These are phyloP conservation scores for Aphanomyces euteiches DNA, from an alignment of 352 stramenopile species.

Conservation along the genomic window DNA sequence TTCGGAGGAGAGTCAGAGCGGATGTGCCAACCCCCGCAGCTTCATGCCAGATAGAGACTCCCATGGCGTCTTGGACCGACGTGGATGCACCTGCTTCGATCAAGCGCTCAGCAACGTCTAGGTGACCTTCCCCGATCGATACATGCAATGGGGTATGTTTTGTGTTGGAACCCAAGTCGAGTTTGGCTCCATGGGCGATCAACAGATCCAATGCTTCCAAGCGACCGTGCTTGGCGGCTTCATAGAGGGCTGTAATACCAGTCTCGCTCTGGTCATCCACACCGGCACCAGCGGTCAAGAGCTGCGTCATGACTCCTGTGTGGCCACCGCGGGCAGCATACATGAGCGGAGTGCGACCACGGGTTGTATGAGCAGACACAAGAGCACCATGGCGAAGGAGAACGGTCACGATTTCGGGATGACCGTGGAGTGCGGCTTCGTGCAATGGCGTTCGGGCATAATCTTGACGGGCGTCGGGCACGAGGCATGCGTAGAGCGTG, in stretches of 20 bases:
- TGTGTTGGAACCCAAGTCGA: slow-evolving; percentile 65
- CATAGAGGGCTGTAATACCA: slow-evolving; percentile 67
- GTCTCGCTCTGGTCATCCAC: slow-evolving; percentile 79
- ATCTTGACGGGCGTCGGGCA: slow-evolving; percentile 48
- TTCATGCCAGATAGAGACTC: slow-evolving; percentile 77
- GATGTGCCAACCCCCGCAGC: slow-evolving; percentile 57
- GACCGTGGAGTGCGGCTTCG: slow-evolving; percentile 63
- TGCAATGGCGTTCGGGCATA: slow-evolving; percentile 71
- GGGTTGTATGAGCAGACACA: slow-evolving; percentile 75
- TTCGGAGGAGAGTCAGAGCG: slow-evolving; percentile 55
- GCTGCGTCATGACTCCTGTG: neutral
- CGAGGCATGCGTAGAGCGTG: slow-evolving; percentile 10
- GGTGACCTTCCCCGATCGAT: slow-evolving; percentile 54
- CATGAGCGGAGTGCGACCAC: slow-evolving; percentile 68
- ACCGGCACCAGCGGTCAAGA: slow-evolving; percentile 46
- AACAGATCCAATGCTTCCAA: slow-evolving; percentile 48
- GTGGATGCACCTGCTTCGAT: slow-evolving; percentile 58
- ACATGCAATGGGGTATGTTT: slow-evolving; percentile 60
- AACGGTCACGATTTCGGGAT: slow-evolving; percentile 46
- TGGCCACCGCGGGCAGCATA: slow-evolving; percentile 68
- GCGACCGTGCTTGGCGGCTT: slow-evolving; percentile 55
- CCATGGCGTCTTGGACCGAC: slow-evolving; percentile 68
- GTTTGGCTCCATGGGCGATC: slow-evolving; percentile 44
- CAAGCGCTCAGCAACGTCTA: slow-evolving; percentile 46
- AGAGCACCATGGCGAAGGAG: slow-evolving; percentile 58